phyloP scores from a whole-genome alignment of 768 basidiomycete genomes.

The Jaapia argillacea region DNA sequence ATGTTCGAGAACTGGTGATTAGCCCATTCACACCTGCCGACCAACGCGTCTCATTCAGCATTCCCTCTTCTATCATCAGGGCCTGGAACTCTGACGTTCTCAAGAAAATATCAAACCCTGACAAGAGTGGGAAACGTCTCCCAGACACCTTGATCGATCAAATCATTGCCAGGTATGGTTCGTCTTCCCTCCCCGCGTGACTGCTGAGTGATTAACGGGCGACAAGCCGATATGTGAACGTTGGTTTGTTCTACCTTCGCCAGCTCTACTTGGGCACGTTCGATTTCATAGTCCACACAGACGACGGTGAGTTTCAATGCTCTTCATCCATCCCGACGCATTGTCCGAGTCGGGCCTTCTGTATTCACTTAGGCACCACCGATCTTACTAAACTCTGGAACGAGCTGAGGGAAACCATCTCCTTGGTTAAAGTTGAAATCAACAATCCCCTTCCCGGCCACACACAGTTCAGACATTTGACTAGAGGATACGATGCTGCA shows the following conservation, averaged over 20 bases:
- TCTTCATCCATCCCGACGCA: slow-evolving; percentile 1
- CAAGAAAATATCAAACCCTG: slow-evolving; percentile 72
- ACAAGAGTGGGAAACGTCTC: slow-evolving; percentile 61
- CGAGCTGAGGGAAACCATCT: slow-evolving; percentile 55
- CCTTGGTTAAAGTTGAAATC: slow-evolving; percentile 54
- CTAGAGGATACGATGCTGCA: slow-evolving; percentile 59
- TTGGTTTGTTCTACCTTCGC: slow-evolving; percentile 72
- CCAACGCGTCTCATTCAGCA: neutral
- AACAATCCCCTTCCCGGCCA: slow-evolving; percentile 69
- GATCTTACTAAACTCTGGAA: slow-evolving; percentile 82
- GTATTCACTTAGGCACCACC: no score
- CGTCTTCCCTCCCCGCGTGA: neutral
- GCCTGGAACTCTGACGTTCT: slow-evolving; percentile 80
- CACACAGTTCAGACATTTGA: slow-evolving; percentile 67
- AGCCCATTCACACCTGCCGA: no score
- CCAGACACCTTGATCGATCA: slow-evolving; percentile 66
- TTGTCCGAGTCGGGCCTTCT: slow-evolving; percentile 15
- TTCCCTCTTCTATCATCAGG: slow-evolving; percentile 25
- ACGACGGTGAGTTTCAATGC: slow-evolving; percentile 34
- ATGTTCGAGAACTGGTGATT: slow-evolving; percentile 90
- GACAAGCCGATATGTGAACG: slow-evolving; percentile 65
- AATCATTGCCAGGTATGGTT: slow-evolving; percentile 55
- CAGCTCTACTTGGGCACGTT: slow-evolving; percentile 81
- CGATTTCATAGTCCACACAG: slow-evolving; percentile 67
- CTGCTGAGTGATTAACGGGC: no score